A percentile compares a stretch with the other conserved stretches of the same genome.
Conservation (phyloP, 2,329 filamentous ascomycete species). For the Akanthomyces uredinophilus region DNA sequence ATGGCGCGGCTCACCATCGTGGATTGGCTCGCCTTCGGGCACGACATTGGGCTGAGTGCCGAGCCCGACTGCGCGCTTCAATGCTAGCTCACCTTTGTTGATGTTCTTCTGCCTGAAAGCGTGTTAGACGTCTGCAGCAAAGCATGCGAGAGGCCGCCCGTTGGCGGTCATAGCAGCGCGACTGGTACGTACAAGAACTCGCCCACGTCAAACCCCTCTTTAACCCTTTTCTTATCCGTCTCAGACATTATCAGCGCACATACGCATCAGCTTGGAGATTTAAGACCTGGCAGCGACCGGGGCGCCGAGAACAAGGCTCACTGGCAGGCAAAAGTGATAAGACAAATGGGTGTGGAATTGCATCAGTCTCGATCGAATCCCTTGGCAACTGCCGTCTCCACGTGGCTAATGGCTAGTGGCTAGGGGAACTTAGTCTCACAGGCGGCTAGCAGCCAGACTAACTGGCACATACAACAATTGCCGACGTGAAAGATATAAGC, state of each 20-base stretch:
- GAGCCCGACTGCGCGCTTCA: constrained; percentile 32
- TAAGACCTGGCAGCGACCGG: neutral
- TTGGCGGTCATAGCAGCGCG: neutral
- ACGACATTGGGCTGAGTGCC: constrained; percentile 29
- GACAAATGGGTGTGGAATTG: neutral
- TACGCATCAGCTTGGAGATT: neutral
- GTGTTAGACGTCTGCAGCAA: neutral
- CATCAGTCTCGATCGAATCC: neutral
- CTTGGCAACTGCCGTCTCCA: neutral
- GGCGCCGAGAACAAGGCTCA: neutral
- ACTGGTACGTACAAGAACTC: constrained; percentile 5
- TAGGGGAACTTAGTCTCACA: neutral
- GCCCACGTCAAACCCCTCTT: constrained; percentile 12
- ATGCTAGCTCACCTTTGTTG: constrained; percentile 30
- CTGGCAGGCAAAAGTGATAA: neutral
- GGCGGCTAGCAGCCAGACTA: no score
- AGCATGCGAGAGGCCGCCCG: neutral
- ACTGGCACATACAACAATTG: no score
- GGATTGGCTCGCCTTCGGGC: constrained; percentile 24
- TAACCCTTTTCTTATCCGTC: neutral
- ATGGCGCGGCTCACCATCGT: constrained; percentile 27
- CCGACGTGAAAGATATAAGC: no score
- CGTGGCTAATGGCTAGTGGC: neutral
- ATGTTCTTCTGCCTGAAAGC: constrained; percentile 25
- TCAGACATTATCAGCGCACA: neutral